Evolutionary conservation across 2,329 filamentous ascomycete species (phyloP).

Genomic region (Sodiomyces alkalinus): DNA sequence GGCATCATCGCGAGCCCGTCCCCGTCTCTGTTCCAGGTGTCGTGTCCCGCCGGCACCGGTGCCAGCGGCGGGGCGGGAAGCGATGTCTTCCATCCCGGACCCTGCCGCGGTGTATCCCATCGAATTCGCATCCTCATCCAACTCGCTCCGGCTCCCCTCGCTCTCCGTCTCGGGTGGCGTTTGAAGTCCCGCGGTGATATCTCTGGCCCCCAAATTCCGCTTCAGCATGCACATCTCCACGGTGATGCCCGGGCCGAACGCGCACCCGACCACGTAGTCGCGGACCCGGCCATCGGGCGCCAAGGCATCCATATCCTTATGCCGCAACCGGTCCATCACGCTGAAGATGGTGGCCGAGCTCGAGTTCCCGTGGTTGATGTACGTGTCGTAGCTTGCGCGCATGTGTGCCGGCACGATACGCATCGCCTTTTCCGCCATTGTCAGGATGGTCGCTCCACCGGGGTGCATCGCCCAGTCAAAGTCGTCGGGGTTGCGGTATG

Average conservation of each 20-base stretch:
- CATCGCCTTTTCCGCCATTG: slow-evolving; percentile 44
- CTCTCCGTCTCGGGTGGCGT: slow-evolving; percentile 41
- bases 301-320: slow-evolving; percentile 42
- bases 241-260: slow-evolving; percentile 54
- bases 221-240: slow-evolving; percentile 55
- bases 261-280: slow-evolving; percentile 50
- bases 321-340: slow-evolving; percentile 45
- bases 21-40: slow-evolving; percentile 3
- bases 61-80: not conserved
- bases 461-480: slow-evolving; percentile 66
- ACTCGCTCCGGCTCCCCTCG: slow-evolving; percentile 27
- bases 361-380: slow-evolving; percentile 53
- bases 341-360: slow-evolving; percentile 56
- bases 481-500: slow-evolving; percentile 31
- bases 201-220: slow-evolving; percentile 21
- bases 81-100: no score
- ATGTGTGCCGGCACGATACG: slow-evolving; percentile 46
- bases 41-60: no score
- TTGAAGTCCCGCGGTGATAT: slow-evolving; percentile 23
- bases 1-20: slow-evolving; percentile 3
- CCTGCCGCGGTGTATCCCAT: slow-evolving; percentile 1
- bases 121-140: slow-evolving; percentile 25
- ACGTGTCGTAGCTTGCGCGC: slow-evolving; percentile 54
- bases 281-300: slow-evolving; percentile 31
- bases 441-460: slow-evolving; percentile 50